These are phyloP conservation scores for Phytophthora boehmeriae DNA, from an alignment of 352 stramenopile genomes.

Conservation along the genomic window DNA sequence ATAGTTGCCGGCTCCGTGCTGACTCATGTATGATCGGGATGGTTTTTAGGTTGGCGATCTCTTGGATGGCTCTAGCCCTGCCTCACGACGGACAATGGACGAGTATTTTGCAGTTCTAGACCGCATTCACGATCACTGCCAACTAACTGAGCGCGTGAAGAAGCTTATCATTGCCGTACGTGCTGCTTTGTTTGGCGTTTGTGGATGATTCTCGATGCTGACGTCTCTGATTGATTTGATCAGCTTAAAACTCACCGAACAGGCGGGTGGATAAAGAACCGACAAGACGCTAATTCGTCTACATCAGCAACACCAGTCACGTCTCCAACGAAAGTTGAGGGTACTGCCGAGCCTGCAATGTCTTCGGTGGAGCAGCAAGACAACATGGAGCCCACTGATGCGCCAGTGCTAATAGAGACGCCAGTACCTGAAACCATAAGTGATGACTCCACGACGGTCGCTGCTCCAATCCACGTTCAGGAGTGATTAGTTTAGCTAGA, in stretches of 20 bases:
- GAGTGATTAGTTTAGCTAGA: constrained; percentile 7
- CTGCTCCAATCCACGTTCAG: neutral
- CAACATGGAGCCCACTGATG: constrained; percentile 9
- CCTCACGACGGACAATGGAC: constrained; percentile 81
- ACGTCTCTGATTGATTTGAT: constrained; percentile 6
- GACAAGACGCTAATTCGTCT: constrained; percentile 31
- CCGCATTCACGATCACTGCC: constrained; percentile 50
- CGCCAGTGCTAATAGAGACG: constrained; percentile 8
- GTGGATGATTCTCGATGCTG: neutral
- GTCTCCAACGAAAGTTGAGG: constrained; percentile 28
- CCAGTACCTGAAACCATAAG: constrained; percentile 9
- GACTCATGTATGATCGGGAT: neutral
- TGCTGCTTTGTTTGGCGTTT: constrained; percentile 3
- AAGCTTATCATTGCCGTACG: constrained; percentile 60
- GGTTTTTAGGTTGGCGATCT: constrained; percentile 69
- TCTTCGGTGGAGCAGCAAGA: constrained; percentile 15
- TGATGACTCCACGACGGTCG: neutral
- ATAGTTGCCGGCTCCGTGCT: neutral
- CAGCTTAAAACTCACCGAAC: constrained; percentile 52
- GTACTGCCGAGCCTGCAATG: constrained; percentile 7
- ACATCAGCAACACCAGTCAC: constrained; percentile 20
- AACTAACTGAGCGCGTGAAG: constrained; percentile 41
- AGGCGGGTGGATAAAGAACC: constrained; percentile 67
- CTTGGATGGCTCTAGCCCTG: constrained; percentile 81
- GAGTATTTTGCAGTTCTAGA: constrained; percentile 80